A percentile compares a stretch with the other conserved stretches of the same genome.
phyloP scores from a whole-genome alignment of 2,329 filamentous ascomycete genomes.

The Beauveria pseudobassiana region DNA sequence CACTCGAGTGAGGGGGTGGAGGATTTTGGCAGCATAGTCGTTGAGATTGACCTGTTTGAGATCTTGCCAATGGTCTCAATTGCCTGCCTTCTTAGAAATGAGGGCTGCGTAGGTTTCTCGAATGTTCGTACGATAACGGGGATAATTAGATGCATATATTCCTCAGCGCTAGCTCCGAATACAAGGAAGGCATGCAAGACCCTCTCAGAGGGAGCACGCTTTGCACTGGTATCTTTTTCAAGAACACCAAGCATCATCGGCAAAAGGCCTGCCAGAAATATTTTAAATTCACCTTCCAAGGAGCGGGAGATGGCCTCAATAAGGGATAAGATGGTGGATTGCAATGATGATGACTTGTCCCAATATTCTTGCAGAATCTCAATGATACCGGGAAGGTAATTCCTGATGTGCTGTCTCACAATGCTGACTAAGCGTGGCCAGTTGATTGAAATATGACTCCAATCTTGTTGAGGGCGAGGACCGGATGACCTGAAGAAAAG shows the following conservation, averaged over 20 bases:
- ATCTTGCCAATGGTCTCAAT: slow-evolving; percentile 94
- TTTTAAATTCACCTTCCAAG: slow-evolving; percentile 95
- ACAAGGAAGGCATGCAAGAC: slow-evolving; percentile 93
- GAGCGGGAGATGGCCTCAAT: slow-evolving; percentile 92
- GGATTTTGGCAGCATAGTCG: slow-evolving; percentile 92
- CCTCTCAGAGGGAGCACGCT: slow-evolving; percentile 76
- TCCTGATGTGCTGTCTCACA: slow-evolving; percentile 91
- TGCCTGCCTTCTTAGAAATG: slow-evolving; percentile 72
- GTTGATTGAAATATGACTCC: slow-evolving; percentile 95
- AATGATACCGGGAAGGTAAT: slow-evolving; percentile 81
- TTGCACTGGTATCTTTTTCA: slow-evolving; percentile 71
- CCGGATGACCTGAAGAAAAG: slow-evolving; percentile 83
- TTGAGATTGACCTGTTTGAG: slow-evolving; percentile 92
- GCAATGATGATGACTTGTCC: slow-evolving; percentile 70
- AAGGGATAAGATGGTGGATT: slow-evolving; percentile 83
- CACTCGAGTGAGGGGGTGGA: slow-evolving; percentile 83
- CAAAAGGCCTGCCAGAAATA: slow-evolving; percentile 81
- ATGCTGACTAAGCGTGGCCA: slow-evolving; percentile 93
- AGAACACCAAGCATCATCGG: slow-evolving; percentile 92
- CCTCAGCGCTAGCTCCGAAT: slow-evolving; percentile 90
- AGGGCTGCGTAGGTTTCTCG: slow-evolving; percentile 76
- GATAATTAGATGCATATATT: slow-evolving; percentile 99
- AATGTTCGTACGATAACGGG: slow-evolving; percentile 92
- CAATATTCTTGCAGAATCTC: slow-evolving; percentile 85
- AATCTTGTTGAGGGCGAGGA: slow-evolving; percentile 70